Evolutionary conservation across 805 yeast species (phyloP).

Genomic region (Monosporozyma aquatica): DNA sequence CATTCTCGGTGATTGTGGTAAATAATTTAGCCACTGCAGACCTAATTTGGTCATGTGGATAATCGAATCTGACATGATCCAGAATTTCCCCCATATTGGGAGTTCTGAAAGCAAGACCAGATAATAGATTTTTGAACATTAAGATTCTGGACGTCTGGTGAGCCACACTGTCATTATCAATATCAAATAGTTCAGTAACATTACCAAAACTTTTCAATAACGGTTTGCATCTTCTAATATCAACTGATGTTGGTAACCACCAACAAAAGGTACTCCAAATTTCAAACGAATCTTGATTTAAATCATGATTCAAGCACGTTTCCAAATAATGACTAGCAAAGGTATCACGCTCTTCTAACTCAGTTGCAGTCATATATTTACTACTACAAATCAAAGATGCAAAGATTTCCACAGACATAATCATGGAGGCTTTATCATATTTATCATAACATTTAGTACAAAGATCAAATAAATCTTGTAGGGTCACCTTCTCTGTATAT

Average conservation of each 20-base stretch:
- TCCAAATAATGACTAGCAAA: conserved; percentile 38
- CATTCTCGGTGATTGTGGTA: conserved; percentile 18
- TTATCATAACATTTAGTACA: conserved; percentile 46
- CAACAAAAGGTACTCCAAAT: conserved; percentile 73
- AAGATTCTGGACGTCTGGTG: conserved; percentile 49
- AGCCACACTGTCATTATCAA: conserved; percentile 52
- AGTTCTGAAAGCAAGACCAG: conserved; percentile 45
- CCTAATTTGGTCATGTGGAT: conserved; percentile 67
- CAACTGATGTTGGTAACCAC: conserved; percentile 63
- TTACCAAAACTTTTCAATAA: conserved; percentile 38
- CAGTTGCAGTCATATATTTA: conserved; percentile 32
- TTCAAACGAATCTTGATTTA: conserved; percentile 63
- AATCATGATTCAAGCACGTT: conserved; percentile 42
- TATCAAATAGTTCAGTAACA: conserved; percentile 37
- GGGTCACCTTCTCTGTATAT: conserved; percentile 29
- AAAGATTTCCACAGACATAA: conserved; percentile 62
- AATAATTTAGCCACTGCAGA: conserved; percentile 57
- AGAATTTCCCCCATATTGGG: conserved; percentile 39
- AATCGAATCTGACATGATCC: conserved; percentile 38
- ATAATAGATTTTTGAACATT: conserved; percentile 43
- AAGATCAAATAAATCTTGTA: conserved; percentile 45
- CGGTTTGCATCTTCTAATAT: conserved; percentile 58
- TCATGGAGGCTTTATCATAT: conserved; percentile 71
- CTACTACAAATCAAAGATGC: conserved; percentile 54
- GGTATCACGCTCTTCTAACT: conserved; percentile 35